Evolutionary conservation across 2,329 filamentous ascomycete species (phyloP).

Genomic region (Cytospora leucostoma): DNA sequence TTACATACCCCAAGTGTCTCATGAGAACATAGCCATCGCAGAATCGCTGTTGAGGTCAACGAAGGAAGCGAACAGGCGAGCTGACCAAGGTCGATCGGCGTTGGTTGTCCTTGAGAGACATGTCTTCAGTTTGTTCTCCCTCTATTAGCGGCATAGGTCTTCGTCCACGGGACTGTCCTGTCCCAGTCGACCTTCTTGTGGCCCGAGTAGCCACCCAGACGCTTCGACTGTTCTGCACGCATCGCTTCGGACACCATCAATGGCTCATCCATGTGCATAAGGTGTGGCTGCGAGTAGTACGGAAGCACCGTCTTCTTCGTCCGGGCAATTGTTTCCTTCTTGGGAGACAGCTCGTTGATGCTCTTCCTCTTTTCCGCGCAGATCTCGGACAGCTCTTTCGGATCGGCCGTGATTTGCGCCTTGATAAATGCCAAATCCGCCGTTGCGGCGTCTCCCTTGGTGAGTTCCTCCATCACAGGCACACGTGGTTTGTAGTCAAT

Average conservation of each 20-base stretch:
- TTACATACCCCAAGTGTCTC: conserved; percentile 1
- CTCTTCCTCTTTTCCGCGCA: conserved; percentile 59
- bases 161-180: conserved; percentile 8
- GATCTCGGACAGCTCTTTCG: conserved; percentile 73
- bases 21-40: background rate
- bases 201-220: conserved; percentile 7
- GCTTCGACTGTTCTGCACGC: conserved; percentile 29
- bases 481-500: conserved; percentile 70
- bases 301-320: conserved; percentile 36
- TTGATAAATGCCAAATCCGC: conserved; percentile 67
- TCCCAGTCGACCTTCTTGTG: conserved; percentile 23
- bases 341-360: conserved; percentile 27
- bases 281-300: conserved; percentile 41
- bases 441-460: conserved; percentile 45
- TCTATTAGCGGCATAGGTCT: background rate
- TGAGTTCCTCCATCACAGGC: conserved; percentile 77
- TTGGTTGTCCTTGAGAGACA: background rate
- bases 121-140: conserved; percentile 15
- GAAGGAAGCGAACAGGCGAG: background rate
- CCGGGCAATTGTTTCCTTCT: conserved; percentile 6
- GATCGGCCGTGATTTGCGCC: conserved; percentile 78
- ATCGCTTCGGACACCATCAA: conserved; percentile 42
- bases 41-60: background rate
- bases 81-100: background rate
- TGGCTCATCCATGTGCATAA: conserved; percentile 43